phyloP scores from a whole-genome alignment of 805 yeast species.

The Jamesozyma piceae region DNA sequence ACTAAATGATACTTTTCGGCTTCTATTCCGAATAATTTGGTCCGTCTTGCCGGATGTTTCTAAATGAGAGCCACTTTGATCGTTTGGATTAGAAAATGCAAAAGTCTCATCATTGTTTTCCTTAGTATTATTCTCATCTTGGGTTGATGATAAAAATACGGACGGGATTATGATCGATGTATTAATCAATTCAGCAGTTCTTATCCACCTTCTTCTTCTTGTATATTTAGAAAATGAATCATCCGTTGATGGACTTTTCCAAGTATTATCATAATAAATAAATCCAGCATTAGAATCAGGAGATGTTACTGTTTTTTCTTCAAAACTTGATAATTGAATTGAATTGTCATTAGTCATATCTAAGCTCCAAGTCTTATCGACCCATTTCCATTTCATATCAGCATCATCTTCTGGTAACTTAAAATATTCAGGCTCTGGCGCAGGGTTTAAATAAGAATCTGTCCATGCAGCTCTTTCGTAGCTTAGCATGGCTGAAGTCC shows the following conservation, averaged over 20 bases:
- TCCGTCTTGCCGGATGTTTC: not conserved
- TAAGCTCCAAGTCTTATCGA: constrained; percentile 83
- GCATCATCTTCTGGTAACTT: constrained; percentile 67
- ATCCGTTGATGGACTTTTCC: constrained; percentile 86
- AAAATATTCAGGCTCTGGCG: constrained; percentile 66
- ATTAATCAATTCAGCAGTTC: constrained; percentile 77
- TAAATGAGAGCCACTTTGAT: not conserved
- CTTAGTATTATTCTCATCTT: not conserved
- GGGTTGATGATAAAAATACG: not conserved
- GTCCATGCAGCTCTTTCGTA: constrained; percentile 97
- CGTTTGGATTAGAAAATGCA: not conserved
- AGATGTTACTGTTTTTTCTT: constrained; percentile 45
- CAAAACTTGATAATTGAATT: constrained; percentile 54
- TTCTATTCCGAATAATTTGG: constrained; percentile 4
- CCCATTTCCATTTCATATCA: constrained; percentile 86
- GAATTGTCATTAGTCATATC: constrained; percentile 87
- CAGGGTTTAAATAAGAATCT: constrained; percentile 85
- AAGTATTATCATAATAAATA: constrained; percentile 82
- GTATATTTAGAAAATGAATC: constrained; percentile 87
- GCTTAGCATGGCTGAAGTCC: constrained; percentile 86
- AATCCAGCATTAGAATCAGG: constrained; percentile 79
- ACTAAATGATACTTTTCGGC: constrained; percentile 29
- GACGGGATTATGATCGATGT: constrained; percentile 4
- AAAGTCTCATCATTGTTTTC: not conserved
- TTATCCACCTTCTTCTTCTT: constrained; percentile 89